Conservation (phyloP, 257 asterid genomes). For the Jacaranda mimosifolia region DNA sequence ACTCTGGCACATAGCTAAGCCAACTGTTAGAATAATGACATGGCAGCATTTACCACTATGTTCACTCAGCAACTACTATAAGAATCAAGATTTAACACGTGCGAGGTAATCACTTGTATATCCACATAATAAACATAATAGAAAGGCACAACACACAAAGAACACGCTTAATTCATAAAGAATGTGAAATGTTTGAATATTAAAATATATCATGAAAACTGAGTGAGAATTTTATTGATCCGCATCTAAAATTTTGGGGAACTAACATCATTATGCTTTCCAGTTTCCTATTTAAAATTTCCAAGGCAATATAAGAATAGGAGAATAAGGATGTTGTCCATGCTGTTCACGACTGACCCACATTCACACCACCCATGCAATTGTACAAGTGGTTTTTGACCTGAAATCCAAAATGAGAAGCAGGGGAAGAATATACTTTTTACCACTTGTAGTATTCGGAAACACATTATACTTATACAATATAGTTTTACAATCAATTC, state of each 20-base stretch:
- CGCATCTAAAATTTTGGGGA: neutral
- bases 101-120: constrained; percentile 9
- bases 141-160: constrained; percentile 1
- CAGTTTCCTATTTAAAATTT: neutral
- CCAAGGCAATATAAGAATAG: neutral
- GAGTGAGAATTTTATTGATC: constrained; percentile 11
- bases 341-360: constrained; percentile 8
- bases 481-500: neutral
- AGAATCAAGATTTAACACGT: constrained; percentile 1
- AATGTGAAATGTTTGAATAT: neutral
- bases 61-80: constrained; percentile 9
- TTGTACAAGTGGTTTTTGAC: neutral
- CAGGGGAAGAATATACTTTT: neutral
- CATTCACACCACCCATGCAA: too few species aligned
- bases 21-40: constrained; percentile 51
- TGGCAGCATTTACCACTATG: constrained; percentile 8
- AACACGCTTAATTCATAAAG: neutral
- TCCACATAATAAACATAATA: constrained; percentile 1
- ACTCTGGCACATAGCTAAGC: constrained; percentile 72
- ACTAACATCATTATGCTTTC: neutral
- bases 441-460: neutral
- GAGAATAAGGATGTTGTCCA: constrained; percentile 7
- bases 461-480: neutral
- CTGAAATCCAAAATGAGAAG: neutral
- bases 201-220: neutral